Evolutionary conservation across 2,329 filamentous ascomycete species (phyloP).

Genomic region (Microsporum ferrugineum): DNA sequence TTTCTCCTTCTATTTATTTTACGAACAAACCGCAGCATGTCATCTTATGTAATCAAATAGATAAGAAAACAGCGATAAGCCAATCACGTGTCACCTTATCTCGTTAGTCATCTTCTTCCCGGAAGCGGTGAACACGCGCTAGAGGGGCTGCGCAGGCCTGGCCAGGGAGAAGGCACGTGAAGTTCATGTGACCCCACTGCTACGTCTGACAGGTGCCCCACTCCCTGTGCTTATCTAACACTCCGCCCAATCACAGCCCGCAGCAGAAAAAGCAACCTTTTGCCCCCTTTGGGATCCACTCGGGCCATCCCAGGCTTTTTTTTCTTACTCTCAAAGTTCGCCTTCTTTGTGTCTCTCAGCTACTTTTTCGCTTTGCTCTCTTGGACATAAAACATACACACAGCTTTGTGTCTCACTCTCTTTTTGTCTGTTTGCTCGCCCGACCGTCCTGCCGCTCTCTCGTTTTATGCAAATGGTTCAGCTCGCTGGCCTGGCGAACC

Average conservation of each 20-base stretch:
- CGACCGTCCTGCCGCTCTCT: background rate
- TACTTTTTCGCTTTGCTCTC: background rate
- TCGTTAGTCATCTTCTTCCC: background rate
- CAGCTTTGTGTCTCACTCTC: background rate
- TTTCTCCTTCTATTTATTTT: background rate
- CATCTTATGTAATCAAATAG: background rate
- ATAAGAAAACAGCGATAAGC: background rate
- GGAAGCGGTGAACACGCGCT: conserved; percentile 1
- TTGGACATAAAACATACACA: background rate
- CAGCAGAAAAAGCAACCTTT: background rate
- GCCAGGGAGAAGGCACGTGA: background rate
- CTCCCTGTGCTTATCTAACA: background rate
- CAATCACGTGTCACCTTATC: background rate
- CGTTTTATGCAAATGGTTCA: background rate
- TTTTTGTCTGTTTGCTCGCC: background rate
- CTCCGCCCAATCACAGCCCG: background rate
- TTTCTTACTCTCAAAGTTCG: background rate
- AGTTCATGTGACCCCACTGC: background rate
- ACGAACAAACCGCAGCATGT: background rate
- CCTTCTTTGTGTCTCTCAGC: background rate
- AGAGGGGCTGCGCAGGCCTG: background rate
- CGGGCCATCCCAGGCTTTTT: background rate
- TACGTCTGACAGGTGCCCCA: background rate
- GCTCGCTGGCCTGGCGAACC: background rate
- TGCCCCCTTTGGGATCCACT: background rate